These are phyloP conservation scores for Lentinula novae-zelandiae DNA, from an alignment of 1,284 basidiomycete species.

Conservation along the genomic window DNA sequence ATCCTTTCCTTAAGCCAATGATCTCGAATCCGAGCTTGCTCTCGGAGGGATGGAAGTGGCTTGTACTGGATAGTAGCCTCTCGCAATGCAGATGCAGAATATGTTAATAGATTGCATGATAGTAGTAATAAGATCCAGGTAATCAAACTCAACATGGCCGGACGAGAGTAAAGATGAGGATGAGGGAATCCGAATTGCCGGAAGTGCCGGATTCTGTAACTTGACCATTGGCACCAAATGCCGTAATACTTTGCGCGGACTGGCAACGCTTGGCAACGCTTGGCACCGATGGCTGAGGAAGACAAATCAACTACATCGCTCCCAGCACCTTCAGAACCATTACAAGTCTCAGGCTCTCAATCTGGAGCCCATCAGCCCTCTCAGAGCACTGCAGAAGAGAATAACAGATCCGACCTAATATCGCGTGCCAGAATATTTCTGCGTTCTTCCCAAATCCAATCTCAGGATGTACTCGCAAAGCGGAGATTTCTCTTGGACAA, in stretches of 20 bases:
- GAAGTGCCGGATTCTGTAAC: background rate
- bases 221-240: background rate
- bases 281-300: slow-evolving; percentile 3
- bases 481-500: slow-evolving; percentile 68
- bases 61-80: slow-evolving; percentile 36
- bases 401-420: slow-evolving; percentile 42
- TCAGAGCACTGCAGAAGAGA: background rate
- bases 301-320: background rate
- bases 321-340: background rate
- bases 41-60: slow-evolving; percentile 39
- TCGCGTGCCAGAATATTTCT: slow-evolving; percentile 61
- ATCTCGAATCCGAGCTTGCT: slow-evolving; percentile 41
- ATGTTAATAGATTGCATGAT: background rate
- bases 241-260: too few relatives aligned
- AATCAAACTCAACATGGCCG: background rate
- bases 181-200: background rate
- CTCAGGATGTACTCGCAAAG: slow-evolving; percentile 55
- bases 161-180: background rate
- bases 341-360: background rate
- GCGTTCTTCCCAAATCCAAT: slow-evolving; percentile 55
- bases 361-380: background rate
- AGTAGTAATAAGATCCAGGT: background rate
- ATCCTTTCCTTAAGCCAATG: slow-evolving; percentile 41
- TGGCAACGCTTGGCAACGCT: too few relatives aligned
- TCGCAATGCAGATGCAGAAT: background rate